These are phyloP conservation scores for Penicillium maclennaniae DNA, from an alignment of 495 filamentous ascomycete species.

Conservation along the genomic window DNA sequence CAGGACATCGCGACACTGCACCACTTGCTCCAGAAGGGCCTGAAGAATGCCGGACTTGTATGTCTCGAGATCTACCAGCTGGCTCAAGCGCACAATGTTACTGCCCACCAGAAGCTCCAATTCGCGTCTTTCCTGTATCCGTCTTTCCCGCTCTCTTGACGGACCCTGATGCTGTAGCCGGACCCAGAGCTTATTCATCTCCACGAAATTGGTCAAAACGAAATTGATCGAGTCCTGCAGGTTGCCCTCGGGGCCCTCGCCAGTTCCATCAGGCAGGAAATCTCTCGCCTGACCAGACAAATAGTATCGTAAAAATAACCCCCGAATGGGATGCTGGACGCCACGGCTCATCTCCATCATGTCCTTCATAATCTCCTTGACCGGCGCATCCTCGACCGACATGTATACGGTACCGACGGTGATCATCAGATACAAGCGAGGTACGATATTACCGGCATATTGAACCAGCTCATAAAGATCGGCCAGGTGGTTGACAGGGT, in stretches of 20 bases:
- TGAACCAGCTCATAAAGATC: slow-evolving; percentile 98
- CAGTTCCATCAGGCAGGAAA: slow-evolving; percentile 71
- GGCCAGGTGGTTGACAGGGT: slow-evolving; percentile 95
- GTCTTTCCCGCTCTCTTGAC: slow-evolving; percentile 85
- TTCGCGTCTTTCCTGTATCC: slow-evolving; percentile 92
- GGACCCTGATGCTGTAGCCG: slow-evolving; percentile 95
- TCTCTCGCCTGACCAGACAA: slow-evolving; percentile 91
- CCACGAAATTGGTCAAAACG: slow-evolving; percentile 95
- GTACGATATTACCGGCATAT: slow-evolving; percentile 97
- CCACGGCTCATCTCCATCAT: slow-evolving; percentile 99
- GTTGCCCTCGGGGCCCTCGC: slow-evolving; percentile 92
- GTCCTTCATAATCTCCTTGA: slow-evolving; percentile 99
- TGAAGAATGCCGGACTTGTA: slow-evolving; percentile 90
- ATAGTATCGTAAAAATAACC: slow-evolving; percentile 93
- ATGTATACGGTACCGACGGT: slow-evolving; percentile 99
- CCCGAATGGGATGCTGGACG: slow-evolving; percentile 92
- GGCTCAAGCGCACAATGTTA: slow-evolving; percentile 91
- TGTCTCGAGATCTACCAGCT: slow-evolving; percentile 87
- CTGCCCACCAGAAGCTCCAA: slow-evolving; percentile 92
- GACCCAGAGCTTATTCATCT: slow-evolving; percentile 99
- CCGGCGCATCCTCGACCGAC: slow-evolving; percentile 94
- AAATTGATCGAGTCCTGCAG: slow-evolving; percentile 97
- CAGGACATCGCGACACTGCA: slow-evolving; percentile 93
- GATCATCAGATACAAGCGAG: slow-evolving; percentile 96
- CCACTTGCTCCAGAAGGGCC: slow-evolving; percentile 90